These are phyloP conservation scores for Erysimum cheiranthoides DNA, from an alignment of 345 rosid genomes.

Conservation along the genomic window DNA sequence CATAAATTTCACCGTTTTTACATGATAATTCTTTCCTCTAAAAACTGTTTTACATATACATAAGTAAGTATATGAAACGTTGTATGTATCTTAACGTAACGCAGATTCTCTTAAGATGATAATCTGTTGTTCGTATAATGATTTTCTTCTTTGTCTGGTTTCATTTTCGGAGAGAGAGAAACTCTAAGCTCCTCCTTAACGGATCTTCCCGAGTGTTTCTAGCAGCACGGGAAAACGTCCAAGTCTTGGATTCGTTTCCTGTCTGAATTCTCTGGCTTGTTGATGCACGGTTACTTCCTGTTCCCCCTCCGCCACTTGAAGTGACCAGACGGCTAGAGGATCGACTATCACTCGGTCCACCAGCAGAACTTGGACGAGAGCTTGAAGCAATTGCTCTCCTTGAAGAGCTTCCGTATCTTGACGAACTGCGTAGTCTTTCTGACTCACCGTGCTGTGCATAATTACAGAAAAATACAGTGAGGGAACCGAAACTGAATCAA, in stretches of 20 bases:
- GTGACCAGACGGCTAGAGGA: conserved; percentile 58
- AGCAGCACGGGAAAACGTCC: conserved; percentile 53
- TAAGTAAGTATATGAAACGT: background rate
- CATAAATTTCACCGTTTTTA: background rate
- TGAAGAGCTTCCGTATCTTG: conserved; percentile 72
- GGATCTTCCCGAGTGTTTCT: conserved; percentile 62
- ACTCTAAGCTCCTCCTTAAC: conserved; percentile 70
- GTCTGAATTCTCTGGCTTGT: conserved; percentile 62
- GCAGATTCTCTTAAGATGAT: conserved; percentile 22
- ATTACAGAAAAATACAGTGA: background rate
- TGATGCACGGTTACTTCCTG: conserved; percentile 51
- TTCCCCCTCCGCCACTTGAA: conserved; percentile 57
- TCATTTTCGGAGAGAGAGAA: conserved; percentile 65
- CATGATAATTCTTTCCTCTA: background rate
- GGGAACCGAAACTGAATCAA: background rate
- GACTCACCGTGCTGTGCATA: conserved; percentile 53
- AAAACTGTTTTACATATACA: conserved; percentile 3
- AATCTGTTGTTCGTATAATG: conserved; percentile 3
- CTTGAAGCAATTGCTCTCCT: conserved; percentile 67
- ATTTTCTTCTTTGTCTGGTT: background rate
- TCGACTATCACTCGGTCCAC: conserved; percentile 67
- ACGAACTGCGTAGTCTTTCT: conserved; percentile 52
- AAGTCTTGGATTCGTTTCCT: conserved; percentile 58
- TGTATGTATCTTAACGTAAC: background rate
- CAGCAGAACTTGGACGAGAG: conserved; percentile 76